Conservation (phyloP, 371 early-diverging fungal genomes). For the Mortierella sp. region DNA sequence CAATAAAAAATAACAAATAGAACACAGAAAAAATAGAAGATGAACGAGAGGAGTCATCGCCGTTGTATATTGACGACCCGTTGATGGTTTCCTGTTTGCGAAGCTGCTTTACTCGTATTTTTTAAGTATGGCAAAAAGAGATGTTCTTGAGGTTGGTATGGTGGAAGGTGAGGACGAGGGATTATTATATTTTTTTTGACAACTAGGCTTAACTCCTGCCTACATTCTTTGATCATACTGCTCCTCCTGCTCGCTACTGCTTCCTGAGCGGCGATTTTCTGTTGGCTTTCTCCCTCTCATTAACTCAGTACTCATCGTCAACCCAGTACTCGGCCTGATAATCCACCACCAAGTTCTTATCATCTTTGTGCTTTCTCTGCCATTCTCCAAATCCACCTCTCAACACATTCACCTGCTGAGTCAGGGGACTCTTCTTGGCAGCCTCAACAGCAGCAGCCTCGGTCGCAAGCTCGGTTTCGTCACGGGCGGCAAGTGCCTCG, state of each 20-base stretch:
- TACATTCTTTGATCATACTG: too few species aligned
- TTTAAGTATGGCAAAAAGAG: too few species aligned
- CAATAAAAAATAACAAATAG: neutral
- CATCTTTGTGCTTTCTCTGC: slow-evolving; percentile 70
- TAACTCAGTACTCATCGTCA: slow-evolving; percentile 31
- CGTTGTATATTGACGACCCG: too few species aligned
- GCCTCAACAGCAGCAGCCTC: slow-evolving; percentile 16
- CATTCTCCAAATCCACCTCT: slow-evolving; percentile 82
- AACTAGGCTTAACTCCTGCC: too few species aligned
- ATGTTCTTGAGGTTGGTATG: too few species aligned
- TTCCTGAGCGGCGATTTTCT: neutral
- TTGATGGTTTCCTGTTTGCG: too few species aligned
- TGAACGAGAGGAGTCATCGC: too few species aligned
- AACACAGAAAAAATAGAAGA: neutral
- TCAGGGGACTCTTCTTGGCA: slow-evolving; percentile 1
- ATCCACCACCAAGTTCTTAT: slow-evolving; percentile 73
- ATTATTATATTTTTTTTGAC: too few species aligned
- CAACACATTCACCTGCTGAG: slow-evolving; percentile 72
- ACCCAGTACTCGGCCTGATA: slow-evolving; percentile 73
- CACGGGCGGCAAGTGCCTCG: slow-evolving; percentile 62
- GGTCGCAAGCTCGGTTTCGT: slow-evolving; percentile 37
- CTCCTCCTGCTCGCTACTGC: neutral
- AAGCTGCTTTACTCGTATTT: too few species aligned
- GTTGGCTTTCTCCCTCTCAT: neutral
- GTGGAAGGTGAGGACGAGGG: too few species aligned